Base-by-base conservation (phyloP, 2,329 filamentous ascomycete species). In the Harringtonia lauricola region DNA sequence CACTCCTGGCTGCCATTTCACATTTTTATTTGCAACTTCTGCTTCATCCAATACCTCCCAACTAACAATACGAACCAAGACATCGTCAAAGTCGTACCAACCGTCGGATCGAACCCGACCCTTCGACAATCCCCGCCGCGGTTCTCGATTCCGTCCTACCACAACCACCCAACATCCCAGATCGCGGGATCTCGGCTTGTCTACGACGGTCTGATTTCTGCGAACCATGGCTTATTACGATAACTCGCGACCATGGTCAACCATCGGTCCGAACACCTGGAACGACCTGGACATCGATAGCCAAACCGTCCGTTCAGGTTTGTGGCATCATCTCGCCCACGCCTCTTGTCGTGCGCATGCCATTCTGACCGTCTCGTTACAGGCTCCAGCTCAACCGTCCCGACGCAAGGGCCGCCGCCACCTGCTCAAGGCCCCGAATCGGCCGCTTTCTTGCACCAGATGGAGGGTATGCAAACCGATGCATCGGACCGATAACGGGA, bases 401-500 rank as follows among this genome's bases (percentile, higher is more conserved):
- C 61, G 10, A 53, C 55, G 41, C 57, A 60, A 45, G 59, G 58
- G 35, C 47, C 59, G 18, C 47, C 49, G 8, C 43, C 38, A 13
- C 49, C 50, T n/a, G 38, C 50, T 3, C 47, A 44, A 17, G 49
- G 49, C 9, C 43, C 42, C 10, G 50, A 52, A 12, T 37, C 43
- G 12, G 44, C 55, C 15, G 60, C 61, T 9, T 64, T 64, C 42
- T 43, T 50, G 36, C 57, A 61, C 45, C 61, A 64, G 43, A 45
- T 62, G 26, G 60, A 64, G 53, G 60, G 60, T 62, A 60, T 42
- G 60, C 61, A 30, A 15, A 21, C 14, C n/a, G n/a, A n/a, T n/a
- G n/a, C n/a, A n/a, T n/a, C n/a, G n/a, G n/a, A n/a, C n/a, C n/a
- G n/a, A n/a, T n/a, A n/a, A n/a, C n/a, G n/a, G n/a, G n/a, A n/a